Evolutionary conservation across 2,329 filamentous ascomycete genomes (phyloP).

Genomic region (Fusarium lateritium): DNA sequence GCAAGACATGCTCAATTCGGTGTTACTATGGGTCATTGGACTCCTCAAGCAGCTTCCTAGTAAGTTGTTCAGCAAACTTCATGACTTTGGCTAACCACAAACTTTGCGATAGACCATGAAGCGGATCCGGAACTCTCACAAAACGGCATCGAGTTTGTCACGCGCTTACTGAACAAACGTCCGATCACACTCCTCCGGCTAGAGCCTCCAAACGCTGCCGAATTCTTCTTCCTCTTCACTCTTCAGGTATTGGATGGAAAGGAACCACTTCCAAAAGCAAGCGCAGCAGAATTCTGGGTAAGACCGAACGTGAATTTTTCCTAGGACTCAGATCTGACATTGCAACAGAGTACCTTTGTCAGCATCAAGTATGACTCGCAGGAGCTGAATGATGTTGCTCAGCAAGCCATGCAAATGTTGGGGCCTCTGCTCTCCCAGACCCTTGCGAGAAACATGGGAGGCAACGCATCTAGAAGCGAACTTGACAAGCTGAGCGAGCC

Average conservation of each 20-base stretch:
- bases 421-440: constrained; percentile 73
- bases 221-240: constrained; percentile 80
- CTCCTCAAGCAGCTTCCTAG: constrained; percentile 75
- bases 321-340: constrained; percentile 1
- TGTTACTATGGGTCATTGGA: constrained; percentile 74
- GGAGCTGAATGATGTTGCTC: constrained; percentile 60
- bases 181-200: constrained; percentile 72
- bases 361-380: constrained; percentile 61
- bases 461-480: constrained; percentile 78
- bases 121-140: constrained; percentile 81
- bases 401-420: constrained; percentile 69
- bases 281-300: constrained; percentile 84
- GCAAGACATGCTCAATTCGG: constrained; percentile 63
- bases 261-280: constrained; percentile 82
- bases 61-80: constrained; percentile 51
- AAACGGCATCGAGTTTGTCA: constrained; percentile 80
- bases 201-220: constrained; percentile 69
- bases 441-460: constrained; percentile 76
- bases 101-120: constrained; percentile 69
- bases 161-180: constrained; percentile 73
- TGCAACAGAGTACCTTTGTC: constrained; percentile 66
- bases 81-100: background rate
- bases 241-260: constrained; percentile 78
- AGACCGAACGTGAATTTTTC: constrained; percentile 31
- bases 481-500: constrained; percentile 80